Conservation (phyloP, 257 asterid genomes). For the Solanum clarkiae region DNA sequence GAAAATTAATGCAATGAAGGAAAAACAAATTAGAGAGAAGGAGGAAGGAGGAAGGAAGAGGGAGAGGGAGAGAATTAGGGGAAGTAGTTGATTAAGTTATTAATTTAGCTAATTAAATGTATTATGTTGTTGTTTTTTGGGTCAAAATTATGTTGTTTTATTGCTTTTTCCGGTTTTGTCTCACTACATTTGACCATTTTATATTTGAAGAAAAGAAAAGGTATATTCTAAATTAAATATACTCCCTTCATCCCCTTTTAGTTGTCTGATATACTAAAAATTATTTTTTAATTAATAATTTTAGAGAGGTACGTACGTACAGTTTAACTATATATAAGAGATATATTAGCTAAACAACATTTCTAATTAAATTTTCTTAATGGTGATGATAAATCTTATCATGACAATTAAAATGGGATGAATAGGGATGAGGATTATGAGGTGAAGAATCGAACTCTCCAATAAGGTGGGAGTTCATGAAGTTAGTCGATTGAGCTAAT, state of each 20-base stretch:
- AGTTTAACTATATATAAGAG: too few relatives aligned
- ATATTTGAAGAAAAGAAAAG: too few relatives aligned
- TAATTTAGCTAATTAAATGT: not conserved
- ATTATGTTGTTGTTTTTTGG: not conserved
- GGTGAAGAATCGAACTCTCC: not conserved
- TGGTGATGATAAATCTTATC: too few relatives aligned
- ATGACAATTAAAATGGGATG: too few relatives aligned
- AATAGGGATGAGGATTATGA: not conserved
- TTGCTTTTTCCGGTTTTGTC: conserved; percentile 29
- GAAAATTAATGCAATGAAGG: conserved; percentile 3
- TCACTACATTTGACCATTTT: conserved; percentile 9
- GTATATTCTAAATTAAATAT: too few relatives aligned
- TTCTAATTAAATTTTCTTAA: too few relatives aligned
- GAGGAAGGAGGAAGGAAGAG: not conserved
- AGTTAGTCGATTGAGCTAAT: not conserved
- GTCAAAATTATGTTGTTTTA: not conserved
- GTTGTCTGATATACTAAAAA: too few relatives aligned
- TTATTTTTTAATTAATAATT: too few relatives aligned
- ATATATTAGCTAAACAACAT: too few relatives aligned
- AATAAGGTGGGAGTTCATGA: not conserved
- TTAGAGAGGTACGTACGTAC: too few relatives aligned
- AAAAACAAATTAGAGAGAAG: not conserved
- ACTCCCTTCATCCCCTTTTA: too few relatives aligned
- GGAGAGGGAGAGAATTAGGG: conserved; percentile 5
- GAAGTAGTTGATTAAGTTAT: not conserved